Conservation (phyloP, 495 filamentous ascomycete genomes). For the Coniosporium apollinis region DNA sequence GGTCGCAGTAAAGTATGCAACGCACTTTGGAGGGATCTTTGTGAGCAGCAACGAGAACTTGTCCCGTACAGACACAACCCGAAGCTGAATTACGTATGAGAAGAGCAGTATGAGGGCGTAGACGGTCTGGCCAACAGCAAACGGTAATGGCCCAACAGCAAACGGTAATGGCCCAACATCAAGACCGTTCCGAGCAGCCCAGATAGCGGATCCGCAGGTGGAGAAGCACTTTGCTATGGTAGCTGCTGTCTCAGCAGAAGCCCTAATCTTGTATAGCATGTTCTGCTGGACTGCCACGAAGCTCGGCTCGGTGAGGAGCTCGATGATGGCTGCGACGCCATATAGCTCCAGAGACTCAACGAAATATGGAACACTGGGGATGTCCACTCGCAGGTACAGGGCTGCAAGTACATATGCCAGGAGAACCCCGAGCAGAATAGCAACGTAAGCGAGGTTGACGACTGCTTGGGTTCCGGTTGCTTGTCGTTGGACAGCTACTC, state of each 20-base stretch:
- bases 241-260: constrained; percentile 60
- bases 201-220: constrained; percentile 49
- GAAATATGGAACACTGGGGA: constrained; percentile 46
- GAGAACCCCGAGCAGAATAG: constrained; percentile 49
- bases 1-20: constrained; percentile 1
- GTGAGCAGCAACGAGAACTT: constrained; percentile 22
- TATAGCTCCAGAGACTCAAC: constrained; percentile 47
- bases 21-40: constrained; percentile 34
- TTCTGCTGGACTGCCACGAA: constrained; percentile 72
- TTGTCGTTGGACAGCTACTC: constrained; percentile 74
- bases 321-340: constrained; percentile 55
- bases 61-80: constrained; percentile 8
- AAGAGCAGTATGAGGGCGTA: constrained; percentile 51
- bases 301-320: constrained; percentile 67
- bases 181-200: constrained; percentile 28
- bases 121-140: constrained; percentile 70
- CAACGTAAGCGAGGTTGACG: constrained; percentile 74
- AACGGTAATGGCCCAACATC: constrained; percentile 71
- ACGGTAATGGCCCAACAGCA: constrained; percentile 72
- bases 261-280: constrained; percentile 62
- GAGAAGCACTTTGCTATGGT: constrained; percentile 58
- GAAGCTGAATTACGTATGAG: constrained; percentile 36
- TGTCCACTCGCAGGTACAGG: constrained; percentile 45
- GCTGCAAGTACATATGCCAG: constrained; percentile 42
- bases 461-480: constrained; percentile 39